Base-by-base conservation (phyloP, 805 yeast species). In the Candida berthetii region DNA sequence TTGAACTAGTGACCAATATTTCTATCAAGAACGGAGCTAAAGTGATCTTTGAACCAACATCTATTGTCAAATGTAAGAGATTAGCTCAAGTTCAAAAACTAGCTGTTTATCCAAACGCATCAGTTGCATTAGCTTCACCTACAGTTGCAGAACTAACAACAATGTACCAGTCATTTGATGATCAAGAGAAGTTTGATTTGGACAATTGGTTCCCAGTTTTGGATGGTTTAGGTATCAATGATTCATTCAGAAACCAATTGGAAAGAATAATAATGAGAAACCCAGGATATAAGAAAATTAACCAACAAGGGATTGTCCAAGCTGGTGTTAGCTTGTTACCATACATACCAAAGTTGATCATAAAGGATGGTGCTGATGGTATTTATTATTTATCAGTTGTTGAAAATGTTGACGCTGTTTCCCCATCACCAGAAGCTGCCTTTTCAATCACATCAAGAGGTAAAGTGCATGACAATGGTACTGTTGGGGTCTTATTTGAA, bases 21-120 rank as follows among this genome's bases (percentile, higher is more conserved):
- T 16, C 52, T 53, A 6, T 11, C 32, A 10, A 41, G 47, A 1
- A 40, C 41, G 24, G 53, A 46, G 31, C 60, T 65, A 10, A 60
- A 55, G 9, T 66, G 72, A 64, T 83, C 1, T 68, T 81, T 44
- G 96, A 88, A 48, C 96, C 96, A 4, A 88, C 96, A 0, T 82
- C 93, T 4, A 27, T 27, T 11, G 29, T 27, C 5, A 27, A 27
- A 13, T 27, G 29, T 13, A 27, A 8, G n/a, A 27, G n/a, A 13
- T 13, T 31, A 9, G 19, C 34, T 16, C 10, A 16, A 31, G 10
- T 31, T 16, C 13, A 18, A 16, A 16, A 11, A 10, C 11, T 41
- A 38, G 38, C 49, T 31, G 48, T 75, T 17, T 28, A 19, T 15
- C 42, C 37, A 25, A 28, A n/a, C 13, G 9, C 11, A 15, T 15